Conservation (phyloP, 139 green algal genomes). For the Microglena sp. region DNA sequence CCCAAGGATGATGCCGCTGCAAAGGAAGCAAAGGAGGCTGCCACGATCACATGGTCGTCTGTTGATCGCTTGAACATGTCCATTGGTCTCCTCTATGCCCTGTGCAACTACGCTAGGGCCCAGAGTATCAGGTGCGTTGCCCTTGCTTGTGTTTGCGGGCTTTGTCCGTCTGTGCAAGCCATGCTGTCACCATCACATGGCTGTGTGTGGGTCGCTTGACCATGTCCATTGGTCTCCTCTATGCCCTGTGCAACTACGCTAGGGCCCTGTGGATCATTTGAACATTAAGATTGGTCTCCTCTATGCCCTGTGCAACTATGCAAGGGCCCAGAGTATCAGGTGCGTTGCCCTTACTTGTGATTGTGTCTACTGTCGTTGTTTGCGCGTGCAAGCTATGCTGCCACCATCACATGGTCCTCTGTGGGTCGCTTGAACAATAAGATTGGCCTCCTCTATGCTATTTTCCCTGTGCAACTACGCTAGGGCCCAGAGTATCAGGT, state of each 20-base stretch:
- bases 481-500: background rate
- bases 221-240: conserved; percentile 59
- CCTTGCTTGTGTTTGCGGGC: too few relatives aligned
- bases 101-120: conserved; percentile 47
- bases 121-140: conserved; percentile 30
- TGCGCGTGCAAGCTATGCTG: background rate
- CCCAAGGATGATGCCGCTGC: background rate
- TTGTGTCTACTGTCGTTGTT: too few relatives aligned
- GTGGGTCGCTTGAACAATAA: conserved; percentile 59
- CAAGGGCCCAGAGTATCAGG: background rate
- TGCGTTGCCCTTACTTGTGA: background rate
- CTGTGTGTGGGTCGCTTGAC: conserved; percentile 49
- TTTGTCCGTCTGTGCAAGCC: too few relatives aligned
- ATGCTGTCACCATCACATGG: conserved; percentile 35
- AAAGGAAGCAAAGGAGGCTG: background rate
- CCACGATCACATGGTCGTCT: conserved; percentile 38
- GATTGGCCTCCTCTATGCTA: conserved; percentile 49
- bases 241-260: conserved; percentile 52
- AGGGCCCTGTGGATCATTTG: conserved; percentile 36
- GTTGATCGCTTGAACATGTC: conserved; percentile 61
- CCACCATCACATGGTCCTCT: conserved; percentile 38
- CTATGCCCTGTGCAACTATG: conserved; percentile 56
- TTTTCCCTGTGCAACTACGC: conserved; percentile 48
- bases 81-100: conserved; percentile 54
- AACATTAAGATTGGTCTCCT: conserved; percentile 59